A percentile compares a stretch with the other conserved stretches of the same genome.
Conservation (phyloP, 1,284 basidiomycete species). For the Ceratobasidium sp. region DNA sequence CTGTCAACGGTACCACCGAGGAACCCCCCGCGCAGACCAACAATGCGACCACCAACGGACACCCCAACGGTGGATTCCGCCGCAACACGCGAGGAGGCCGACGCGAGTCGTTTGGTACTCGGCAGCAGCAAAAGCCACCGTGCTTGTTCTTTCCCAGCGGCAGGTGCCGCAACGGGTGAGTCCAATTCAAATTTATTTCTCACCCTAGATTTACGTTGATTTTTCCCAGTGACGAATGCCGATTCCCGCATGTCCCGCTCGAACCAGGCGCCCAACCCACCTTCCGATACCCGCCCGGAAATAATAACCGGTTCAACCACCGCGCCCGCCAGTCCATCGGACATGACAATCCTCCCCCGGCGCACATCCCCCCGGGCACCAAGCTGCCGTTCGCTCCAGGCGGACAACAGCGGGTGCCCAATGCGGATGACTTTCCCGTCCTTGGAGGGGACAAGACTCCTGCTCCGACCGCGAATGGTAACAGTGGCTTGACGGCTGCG, state of each 20-base stretch:
- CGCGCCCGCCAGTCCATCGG: slow-evolving; percentile 23
- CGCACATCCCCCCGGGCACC: slow-evolving; percentile 31
- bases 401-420: slow-evolving; percentile 70
- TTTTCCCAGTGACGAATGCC: slow-evolving; percentile 69
- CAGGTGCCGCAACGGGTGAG: slow-evolving; percentile 81
- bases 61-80: slow-evolving; percentile 38
- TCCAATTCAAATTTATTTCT: slow-evolving; percentile 40
- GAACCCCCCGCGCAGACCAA: background rate
- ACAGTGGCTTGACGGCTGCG: slow-evolving; percentile 70
- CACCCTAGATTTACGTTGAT: slow-evolving; percentile 10
- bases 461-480: slow-evolving; percentile 50
- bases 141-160: slow-evolving; percentile 83
- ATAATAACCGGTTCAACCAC: slow-evolving; percentile 23
- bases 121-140: slow-evolving; percentile 62
- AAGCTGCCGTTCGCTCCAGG: slow-evolving; percentile 49
- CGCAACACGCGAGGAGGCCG: slow-evolving; percentile 57
- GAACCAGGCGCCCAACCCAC: slow-evolving; percentile 51
- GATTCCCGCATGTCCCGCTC: slow-evolving; percentile 78
- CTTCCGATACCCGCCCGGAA: slow-evolving; percentile 44
- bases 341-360: slow-evolving; percentile 29
- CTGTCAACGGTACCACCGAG: slow-evolving; percentile 38
- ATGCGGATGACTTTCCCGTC: slow-evolving; percentile 88
- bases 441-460: slow-evolving; percentile 52
- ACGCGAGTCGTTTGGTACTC: slow-evolving; percentile 35
- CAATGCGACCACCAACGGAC: slow-evolving; percentile 20